Conservation (phyloP, 305 asterid genomes). For the Fraxinus velutina region DNA sequence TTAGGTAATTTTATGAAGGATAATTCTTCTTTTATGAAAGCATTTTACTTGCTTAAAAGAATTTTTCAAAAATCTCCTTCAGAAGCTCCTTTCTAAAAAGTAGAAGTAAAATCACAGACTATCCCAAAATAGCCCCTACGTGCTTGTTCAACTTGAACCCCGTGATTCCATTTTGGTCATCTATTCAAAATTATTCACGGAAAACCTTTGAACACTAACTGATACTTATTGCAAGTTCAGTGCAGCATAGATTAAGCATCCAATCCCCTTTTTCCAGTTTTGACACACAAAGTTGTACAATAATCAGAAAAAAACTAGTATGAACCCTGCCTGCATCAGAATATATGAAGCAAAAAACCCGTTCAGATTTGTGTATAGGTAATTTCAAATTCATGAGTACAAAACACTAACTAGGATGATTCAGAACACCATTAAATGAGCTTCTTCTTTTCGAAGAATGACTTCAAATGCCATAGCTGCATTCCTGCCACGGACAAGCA, state of each 20-base stretch:
- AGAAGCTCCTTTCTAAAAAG: not conserved
- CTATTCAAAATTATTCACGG: not conserved
- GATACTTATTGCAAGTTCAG: constrained; percentile 22
- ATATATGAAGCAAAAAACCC: not conserved
- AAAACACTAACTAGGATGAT: constrained; percentile 16
- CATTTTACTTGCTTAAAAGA: too few species aligned
- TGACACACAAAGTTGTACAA: constrained; percentile 30
- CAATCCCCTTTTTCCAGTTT: constrained; percentile 21
- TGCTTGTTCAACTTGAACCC: not conserved
- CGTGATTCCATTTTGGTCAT: not conserved
- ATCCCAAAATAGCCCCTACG: not conserved
- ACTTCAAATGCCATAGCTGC: constrained; percentile 85
- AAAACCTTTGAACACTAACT: not conserved
- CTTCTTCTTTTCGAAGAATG: constrained; percentile 96
- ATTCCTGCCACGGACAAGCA: constrained; percentile 73
- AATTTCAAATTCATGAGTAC: not conserved
- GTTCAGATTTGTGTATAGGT: not conserved
- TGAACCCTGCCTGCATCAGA: not conserved
- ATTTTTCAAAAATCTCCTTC: too few species aligned
- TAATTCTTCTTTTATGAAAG: too few species aligned
- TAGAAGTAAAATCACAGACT: not conserved
- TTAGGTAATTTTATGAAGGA: too few species aligned
- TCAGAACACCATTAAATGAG: constrained; percentile 44
- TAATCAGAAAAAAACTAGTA: constrained; percentile 17
- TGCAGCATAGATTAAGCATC: constrained; percentile 14